Evolutionary conservation across 805 yeast species (phyloP), one percentile per base, ranked within the genome.

Genomic region (Candida xyloterini): DNA sequence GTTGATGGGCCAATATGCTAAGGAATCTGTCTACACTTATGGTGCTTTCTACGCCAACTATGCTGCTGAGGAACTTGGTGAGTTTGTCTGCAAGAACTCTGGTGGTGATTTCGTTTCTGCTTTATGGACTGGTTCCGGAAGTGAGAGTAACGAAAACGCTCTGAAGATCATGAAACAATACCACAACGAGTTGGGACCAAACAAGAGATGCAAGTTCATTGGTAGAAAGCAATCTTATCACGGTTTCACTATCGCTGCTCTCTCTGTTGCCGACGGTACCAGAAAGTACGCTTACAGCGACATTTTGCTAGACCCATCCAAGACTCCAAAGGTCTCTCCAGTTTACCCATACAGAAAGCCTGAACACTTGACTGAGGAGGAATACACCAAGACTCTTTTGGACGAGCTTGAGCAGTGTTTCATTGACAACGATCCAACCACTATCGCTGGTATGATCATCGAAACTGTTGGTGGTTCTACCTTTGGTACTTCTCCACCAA

Each of bases 61-160:
- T 40, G 59, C 62, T 9, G 67, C 74, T 27, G 76, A 71, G 49
- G 66, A 61, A 5, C 56, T 71, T 33, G 67, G 70, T 25, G 55
- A 66, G 44, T 67, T 65, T 77, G 76, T 55, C 38, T 57, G 68
- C 42, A 64, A 61, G 8, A 55, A 61, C 30, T 64, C 71, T 23
- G 49, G 56, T 30, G 66, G 64, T 26, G 66, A 59, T 11, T 67
- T 68, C 39, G 53, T 56, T 6, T 60, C 68, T 32, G 73, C 70
- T 9, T 42, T 67, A 32, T 62, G 83, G 43, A 72, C 78, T 45
- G 80, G 79, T 52, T 76, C 85, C 3, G 93, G 93, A 39, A 71
- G 87, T 14, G 89, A 82, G 59, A 84, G 89, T 33, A 83, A 82
- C 53, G 90, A 82, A 57, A 87, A 86, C 22, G 88, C 88, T 7